Evolutionary conservation across 192 early-diverging fungal species (phyloP), one percentile per base, ranked within the genome.

Genomic region (Umbelopsis sp.): DNA sequence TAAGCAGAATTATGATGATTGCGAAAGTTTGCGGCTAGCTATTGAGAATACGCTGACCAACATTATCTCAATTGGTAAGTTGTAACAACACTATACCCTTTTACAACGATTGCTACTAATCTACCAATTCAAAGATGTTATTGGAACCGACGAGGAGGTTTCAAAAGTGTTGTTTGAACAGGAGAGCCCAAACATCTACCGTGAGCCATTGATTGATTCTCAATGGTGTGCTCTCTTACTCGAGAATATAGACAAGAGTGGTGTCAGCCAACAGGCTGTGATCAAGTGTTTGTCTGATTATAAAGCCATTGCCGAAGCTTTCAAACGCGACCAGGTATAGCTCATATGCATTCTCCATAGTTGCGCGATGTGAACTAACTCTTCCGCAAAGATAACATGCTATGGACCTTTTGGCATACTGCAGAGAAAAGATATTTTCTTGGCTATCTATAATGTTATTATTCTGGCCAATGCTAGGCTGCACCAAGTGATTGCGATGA

Each of bases 111-210:
- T 35, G 21, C 2, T 0, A 12, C 55, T 61, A 13, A 46, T 37
- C 8, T 20, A 16, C 41, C 41, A 21, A 67, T 4, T 35, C 44
- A 15, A 13, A 53, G 77, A 80, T 46, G 51, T 83, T 20, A 44
- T 78, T 58, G 64, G 71, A 35, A 21, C 67, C 15, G 33, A 71
- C 51, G 18, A 81, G 74, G 0, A 49, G 86, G 6, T 76, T 33
- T 41, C 50, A 3, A 69, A 66, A 48, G 85, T 82, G n/a, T 76
- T 95, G n/a, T 95, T 95, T 74, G 88, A 86, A 25, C 88, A 91
- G 49, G 93, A 95, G 74, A 83, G 84, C 10, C 83, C 86, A 11
- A 95, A 95, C 72, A 83, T 91, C 22, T 91, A 90, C 69, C 86
- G 88, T 9, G 93, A 95, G 74, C 84, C 88, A 67, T 72, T 88